Evolutionary conservation across 2,329 filamentous ascomycete species (phyloP).

Genomic region (Colletotrichum lentis): DNA sequence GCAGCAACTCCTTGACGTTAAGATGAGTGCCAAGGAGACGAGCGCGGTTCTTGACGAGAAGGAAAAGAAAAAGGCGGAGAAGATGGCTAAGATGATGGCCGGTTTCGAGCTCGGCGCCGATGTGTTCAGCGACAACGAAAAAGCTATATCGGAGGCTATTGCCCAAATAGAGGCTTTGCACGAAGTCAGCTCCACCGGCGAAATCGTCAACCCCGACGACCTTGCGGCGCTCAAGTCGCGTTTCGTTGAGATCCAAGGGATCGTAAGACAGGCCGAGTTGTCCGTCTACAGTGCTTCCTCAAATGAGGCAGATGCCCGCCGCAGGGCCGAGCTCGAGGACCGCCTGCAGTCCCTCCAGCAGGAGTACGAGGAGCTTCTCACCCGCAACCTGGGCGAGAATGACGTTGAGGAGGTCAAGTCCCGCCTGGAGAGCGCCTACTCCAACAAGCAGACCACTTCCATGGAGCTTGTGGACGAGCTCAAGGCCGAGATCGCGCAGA

Average conservation of each 20-base stretch:
- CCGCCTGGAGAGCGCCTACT: constrained; percentile 78
- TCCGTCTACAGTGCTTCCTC: constrained; percentile 77
- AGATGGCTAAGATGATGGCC: constrained; percentile 99
- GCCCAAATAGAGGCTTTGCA: constrained; percentile 82
- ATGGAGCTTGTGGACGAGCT: constrained; percentile 78
- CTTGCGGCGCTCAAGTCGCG: constrained; percentile 78
- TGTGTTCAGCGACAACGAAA: constrained; percentile 92
- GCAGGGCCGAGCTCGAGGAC: constrained; percentile 78
- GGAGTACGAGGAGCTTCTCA: constrained; percentile 84
- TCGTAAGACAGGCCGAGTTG: constrained; percentile 91
- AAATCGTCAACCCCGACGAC: constrained; percentile 82
- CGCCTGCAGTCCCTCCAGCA: constrained; percentile 77
- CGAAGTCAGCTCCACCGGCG: constrained; percentile 78
- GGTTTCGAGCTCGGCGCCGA: constrained; percentile 94
- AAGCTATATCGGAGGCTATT: constrained; percentile 82
- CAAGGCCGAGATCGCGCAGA: constrained; percentile 77
- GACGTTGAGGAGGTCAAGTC: constrained; percentile 88
- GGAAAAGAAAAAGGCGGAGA: constrained; percentile 97
- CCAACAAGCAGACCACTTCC: constrained; percentile 77
- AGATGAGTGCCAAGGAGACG: constrained; percentile 95
- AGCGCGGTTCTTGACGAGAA: constrained; percentile 92
- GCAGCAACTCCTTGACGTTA: constrained; percentile 92
- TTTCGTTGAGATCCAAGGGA: constrained; percentile 88
- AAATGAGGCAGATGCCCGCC: constrained; percentile 70
- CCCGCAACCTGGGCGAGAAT: constrained; percentile 77